Base-by-base conservation (phyloP, 768 basidiomycete species). In the Lentinula aciculospora region DNA sequence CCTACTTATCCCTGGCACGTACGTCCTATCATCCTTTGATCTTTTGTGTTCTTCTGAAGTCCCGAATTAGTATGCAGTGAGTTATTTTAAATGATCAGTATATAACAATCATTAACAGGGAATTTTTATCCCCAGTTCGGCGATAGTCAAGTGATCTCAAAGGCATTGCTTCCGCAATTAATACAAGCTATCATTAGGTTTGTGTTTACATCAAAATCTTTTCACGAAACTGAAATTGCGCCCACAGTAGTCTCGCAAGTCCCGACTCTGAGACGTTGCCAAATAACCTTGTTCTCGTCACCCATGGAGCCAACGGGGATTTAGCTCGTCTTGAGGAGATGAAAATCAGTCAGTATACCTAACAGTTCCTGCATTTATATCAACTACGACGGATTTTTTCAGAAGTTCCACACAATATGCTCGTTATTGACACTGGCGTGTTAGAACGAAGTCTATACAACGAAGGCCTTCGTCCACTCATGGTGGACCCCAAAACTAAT, bases 1-100 rank as follows among this genome's bases (percentile, higher is more conserved):
- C 84, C 86, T 13, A 84, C 77, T n/a, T 76, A 80, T 67, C 85
- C 89, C 6, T 85, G 86, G 88, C 81, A 84, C 76, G 89, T 89
- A 65, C 65, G 85, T 73, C 55, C 53, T 27, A 58, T 65, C 58
- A 12, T 60, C 61, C 59, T 57, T 56, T 21, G 8, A 31, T 37
- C 48, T 56, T 17, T 56, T 12, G 17, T 55, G 23, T 23, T 40
- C 48, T 60, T 53, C 53, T 44, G 44, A 53, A 36, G 48, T 59
- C 66, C 40, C 65, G 40, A 57, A 31, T 49, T 57, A 89, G 87
- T 88, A 84, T 69, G 83, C 84, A 61, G 87, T 89, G 76, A 66
- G 32, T 13, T 83, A 70, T 27, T 45, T 57, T 56, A 36, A 12
- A 39, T 27, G 23, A 37, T 39, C 23, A 25, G 12, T 21, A 25